Evolutionary conservation across 108 stramenopile species (phyloP), one percentile per base, ranked within the genome.

Genomic region (Heterococcus sp.): DNA sequence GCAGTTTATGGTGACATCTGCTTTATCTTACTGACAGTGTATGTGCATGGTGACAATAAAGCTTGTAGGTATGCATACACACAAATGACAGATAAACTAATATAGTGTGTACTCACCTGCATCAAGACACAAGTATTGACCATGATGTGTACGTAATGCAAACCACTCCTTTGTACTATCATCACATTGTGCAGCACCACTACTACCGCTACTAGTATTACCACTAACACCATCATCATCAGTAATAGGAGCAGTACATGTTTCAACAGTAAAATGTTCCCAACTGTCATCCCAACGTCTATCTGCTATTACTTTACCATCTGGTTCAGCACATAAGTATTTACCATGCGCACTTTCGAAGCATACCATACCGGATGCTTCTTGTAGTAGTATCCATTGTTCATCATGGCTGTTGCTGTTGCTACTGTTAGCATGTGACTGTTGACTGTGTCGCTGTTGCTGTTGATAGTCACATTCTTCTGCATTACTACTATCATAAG

Each of bases 231-330:
- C 66, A 35, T 38, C 66, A 34, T 35, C 34, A 39, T 38, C 3
- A 37, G n/a, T n/a, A n/a, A n/a, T n/a, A n/a, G n/a, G 35, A n/a
- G 3, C 38, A 36, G 68, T n/a, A 70, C 69, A 78, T 36, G 36
- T n/a, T 37, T 78, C 77, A 2, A 78, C 39, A 36, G n/a, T 71
- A 70, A 78, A 78, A 3, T 71, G 77, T 64, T 78, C 77, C 77
- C 77, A 78, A n/a, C 70, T 32, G 77, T 30, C 69, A 14, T 78
- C 77, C 77, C 77, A 78, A 28, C 66, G 31, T 33, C 77, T 37
- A 36, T 78, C 70, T 35, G 77, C 77, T 27, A 78, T 70, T 29
- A 78, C 70, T 30, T 78, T 78, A 1, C 77, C 77, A 37, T 78
- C 77, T 0, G 77, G 77, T 31, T 78, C 77, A 5, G 37, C 77